A percentile compares a stretch with the other conserved stretches of the same genome.
phyloP scores from a whole-genome alignment of 139 green algal species.

The Penium margaritaceum region DNA sequence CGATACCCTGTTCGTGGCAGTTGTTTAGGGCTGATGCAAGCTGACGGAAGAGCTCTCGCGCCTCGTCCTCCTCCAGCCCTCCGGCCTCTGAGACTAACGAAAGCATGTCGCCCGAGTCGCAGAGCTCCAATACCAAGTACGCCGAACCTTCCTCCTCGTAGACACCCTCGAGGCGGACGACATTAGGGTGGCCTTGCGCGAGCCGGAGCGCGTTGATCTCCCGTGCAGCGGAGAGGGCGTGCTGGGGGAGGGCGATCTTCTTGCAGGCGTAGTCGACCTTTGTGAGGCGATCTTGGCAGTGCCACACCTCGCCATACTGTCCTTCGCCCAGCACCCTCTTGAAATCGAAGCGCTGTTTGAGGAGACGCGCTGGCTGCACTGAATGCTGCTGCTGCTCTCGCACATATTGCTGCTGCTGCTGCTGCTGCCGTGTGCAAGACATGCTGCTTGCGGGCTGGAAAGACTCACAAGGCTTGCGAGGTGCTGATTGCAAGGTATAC shows the following conservation, averaged over 20 bases:
- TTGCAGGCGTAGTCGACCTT: not conserved
- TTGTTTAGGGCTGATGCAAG: not conserved
- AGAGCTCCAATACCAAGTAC: slow-evolving; percentile 3
- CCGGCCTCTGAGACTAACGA: not conserved
- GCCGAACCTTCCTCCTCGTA: not conserved
- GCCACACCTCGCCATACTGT: slow-evolving; percentile 3
- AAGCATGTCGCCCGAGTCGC: not conserved
- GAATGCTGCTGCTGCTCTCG: too few species aligned
- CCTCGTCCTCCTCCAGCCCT: not conserved
- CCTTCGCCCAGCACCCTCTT: not conserved
- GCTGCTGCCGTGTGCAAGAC: too few species aligned
- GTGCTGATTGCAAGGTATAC: too few species aligned
- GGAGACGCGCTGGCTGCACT: too few species aligned
- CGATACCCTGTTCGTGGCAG: not conserved
- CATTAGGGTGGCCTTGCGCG: not conserved
- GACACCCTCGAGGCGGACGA: not conserved
- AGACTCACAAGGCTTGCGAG: too few species aligned
- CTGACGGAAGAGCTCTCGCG: not conserved
- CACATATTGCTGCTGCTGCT: too few species aligned
- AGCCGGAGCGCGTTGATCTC: not conserved
- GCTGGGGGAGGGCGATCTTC: not conserved
- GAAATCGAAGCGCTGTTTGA: too few species aligned
- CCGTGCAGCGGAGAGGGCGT: not conserved
- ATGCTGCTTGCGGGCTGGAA: too few species aligned
- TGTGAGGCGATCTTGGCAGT: not conserved